Evolutionary conservation across 148 eudicot species (phyloP).

Genomic region (Heliamphora exappendiculata): DNA sequence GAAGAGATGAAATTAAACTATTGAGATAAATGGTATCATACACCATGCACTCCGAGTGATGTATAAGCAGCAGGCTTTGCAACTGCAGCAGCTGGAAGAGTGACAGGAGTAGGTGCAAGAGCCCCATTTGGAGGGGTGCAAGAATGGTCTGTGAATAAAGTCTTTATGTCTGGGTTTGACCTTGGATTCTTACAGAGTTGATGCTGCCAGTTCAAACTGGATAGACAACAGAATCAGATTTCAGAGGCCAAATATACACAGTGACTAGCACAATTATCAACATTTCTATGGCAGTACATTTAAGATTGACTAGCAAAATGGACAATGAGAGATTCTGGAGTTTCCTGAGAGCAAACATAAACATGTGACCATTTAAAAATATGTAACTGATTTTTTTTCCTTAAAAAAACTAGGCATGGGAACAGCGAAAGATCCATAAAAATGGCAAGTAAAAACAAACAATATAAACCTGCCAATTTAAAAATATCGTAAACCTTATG

Average conservation of each 20-base stretch:
- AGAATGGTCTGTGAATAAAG: conserved; percentile 74
- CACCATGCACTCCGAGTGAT: conserved; percentile 77
- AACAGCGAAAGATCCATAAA: not conserved
- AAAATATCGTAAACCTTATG: not conserved
- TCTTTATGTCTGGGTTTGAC: conserved; percentile 82
- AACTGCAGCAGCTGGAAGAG: conserved; percentile 60
- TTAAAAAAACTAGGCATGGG: no score
- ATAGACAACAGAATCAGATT: conserved; percentile 12
- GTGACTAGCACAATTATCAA: not conserved
- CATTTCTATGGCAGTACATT: not conserved
- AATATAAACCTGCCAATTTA: not conserved
- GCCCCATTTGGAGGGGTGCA: conserved; percentile 76
- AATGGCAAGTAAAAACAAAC: not conserved
- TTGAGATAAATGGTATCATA: conserved; percentile 24
- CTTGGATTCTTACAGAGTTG: conserved; percentile 87
- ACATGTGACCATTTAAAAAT: not conserved
- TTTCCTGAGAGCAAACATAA: not conserved
- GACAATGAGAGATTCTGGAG: not conserved
- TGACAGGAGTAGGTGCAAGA: conserved; percentile 58
- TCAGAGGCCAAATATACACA: not conserved
- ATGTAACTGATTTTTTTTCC: not conserved
- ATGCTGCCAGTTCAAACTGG: conserved; percentile 95
- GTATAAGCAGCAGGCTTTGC: conserved; percentile 68
- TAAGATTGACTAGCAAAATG: not conserved
- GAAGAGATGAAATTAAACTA: not conserved